phyloP scores from a whole-genome alignment of 352 stramenopile species.

The Phytopythium delawarense region DNA sequence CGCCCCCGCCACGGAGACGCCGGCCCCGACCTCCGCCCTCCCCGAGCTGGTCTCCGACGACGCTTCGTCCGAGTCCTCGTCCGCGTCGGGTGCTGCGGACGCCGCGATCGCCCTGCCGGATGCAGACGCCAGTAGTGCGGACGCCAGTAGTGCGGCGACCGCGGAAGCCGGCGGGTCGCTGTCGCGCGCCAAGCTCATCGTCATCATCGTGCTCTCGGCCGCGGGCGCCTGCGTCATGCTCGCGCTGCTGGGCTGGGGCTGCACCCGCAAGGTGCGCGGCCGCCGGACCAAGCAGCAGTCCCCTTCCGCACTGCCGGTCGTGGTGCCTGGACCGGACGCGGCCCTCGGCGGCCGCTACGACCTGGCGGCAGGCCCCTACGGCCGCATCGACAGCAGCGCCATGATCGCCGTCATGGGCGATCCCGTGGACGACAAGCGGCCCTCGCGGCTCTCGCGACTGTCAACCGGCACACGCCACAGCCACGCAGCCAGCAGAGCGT shows the following conservation, averaged over 20 bases:
- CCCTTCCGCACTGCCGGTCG: neutral
- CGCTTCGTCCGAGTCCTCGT: no score
- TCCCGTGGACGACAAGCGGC: neutral
- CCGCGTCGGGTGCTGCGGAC: no score
- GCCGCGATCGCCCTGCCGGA: no score
- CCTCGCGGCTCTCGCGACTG: neutral
- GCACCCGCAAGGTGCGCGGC: conserved; percentile 10
- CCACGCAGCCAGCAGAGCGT: no score
- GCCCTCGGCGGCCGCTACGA: neutral
- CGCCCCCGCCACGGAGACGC: neutral
- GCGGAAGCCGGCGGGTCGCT: neutral
- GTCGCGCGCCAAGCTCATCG: conserved; percentile 13
- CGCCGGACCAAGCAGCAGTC: conserved; percentile 1
- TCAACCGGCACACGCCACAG: no score
- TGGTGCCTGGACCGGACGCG: neutral
- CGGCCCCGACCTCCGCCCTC: no score
- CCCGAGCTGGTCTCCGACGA: no score
- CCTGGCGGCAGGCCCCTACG: neutral
- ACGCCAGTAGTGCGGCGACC: neutral
- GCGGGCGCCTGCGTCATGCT: conserved; percentile 19
- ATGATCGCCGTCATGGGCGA: conserved; percentile 7
- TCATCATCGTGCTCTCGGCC: conserved; percentile 18
- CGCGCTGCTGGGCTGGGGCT: conserved; percentile 22
- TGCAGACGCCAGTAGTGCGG: no score
- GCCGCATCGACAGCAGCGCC: neutral